Base-by-base conservation (phyloP, 2,329 filamentous ascomycete genomes). In the Aspergillus sergii region DNA sequence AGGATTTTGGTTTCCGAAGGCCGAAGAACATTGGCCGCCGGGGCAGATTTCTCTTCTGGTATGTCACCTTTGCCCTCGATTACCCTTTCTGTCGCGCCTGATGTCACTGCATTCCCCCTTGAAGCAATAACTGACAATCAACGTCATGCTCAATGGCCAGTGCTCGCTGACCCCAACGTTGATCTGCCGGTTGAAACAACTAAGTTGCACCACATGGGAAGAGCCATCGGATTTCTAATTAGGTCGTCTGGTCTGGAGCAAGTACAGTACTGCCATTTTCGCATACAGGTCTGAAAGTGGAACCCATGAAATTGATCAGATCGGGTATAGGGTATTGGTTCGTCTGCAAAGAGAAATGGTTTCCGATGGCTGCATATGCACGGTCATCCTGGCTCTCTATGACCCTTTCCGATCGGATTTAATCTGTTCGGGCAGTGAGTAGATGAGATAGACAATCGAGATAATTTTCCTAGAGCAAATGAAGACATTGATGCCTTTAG, bases 1-100 rank as follows among this genome's bases (percentile, higher is more conserved):
- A 64, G 70, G 70, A 72, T 69, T 68, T 64, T 64, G 66, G 68
- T 72, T 72, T 71, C 70, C 70, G 70, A 70, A 26, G 30, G 36
- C 46, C 58, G 45, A 48, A 48, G 45, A 64, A 61, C 58, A 45
- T 34, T 51, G 45, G n/a, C 58, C 36, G 34, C 34, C 39, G 57
- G n/a, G 23, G n/a, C 16, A 32, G 6, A 51, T 28, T 56, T 56
- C n/a, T 56, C 50, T 26, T 28, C 23, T 60, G 46, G 34, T 56
- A 54, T 61, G 57, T 26, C 28, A 50, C 14, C 19, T 30, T 26
- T 19, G 9, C 46, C 16, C 14, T 50, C 26, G 19, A 57, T 10
- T 53, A 26, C 48, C 36, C 32, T 26, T 59, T 53, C 19, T 9
- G 46, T 50, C 23, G 32, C 50, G 5, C 23, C 23, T 53, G 50